These are phyloP conservation scores for Phytophthora agathidicida DNA, from an alignment of 352 stramenopile species.

Conservation along the genomic window DNA sequence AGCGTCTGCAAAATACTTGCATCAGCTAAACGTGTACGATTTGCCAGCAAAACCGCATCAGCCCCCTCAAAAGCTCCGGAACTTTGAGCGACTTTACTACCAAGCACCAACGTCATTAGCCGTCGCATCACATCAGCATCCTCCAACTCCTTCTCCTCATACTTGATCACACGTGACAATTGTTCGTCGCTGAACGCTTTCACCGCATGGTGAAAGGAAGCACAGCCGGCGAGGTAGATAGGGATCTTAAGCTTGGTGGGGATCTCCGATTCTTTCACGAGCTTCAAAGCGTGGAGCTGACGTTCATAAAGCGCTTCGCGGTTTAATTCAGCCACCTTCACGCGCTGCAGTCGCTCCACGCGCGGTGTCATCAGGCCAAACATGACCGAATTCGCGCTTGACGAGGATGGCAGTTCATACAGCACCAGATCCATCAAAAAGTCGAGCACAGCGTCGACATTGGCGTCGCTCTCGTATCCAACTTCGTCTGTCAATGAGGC, in stretches of 20 bases:
- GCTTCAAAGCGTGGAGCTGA: slow-evolving; percentile 62
- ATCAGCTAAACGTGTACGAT: slow-evolving; percentile 61
- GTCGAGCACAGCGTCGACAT: slow-evolving; percentile 61
- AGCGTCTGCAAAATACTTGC: slow-evolving; percentile 63
- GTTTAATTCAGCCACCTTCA: slow-evolving; percentile 46
- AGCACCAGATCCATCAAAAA: slow-evolving; percentile 78
- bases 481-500: neutral
- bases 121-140: slow-evolving; percentile 38
- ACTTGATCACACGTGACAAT: slow-evolving; percentile 62
- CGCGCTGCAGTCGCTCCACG: slow-evolving; percentile 55
- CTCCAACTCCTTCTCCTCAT: slow-evolving; percentile 58
- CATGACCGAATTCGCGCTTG: slow-evolving; percentile 3
- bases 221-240: slow-evolving; percentile 61
- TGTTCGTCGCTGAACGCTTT: slow-evolving; percentile 78
- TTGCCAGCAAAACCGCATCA: slow-evolving; percentile 47
- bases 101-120: slow-evolving; percentile 64
- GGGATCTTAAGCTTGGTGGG: slow-evolving; percentile 44
- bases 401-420: slow-evolving; percentile 39
- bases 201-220: slow-evolving; percentile 70
- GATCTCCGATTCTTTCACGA: slow-evolving; percentile 63
- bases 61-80: slow-evolving; percentile 39
- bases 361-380: slow-evolving; percentile 57
- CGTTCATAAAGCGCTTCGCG: slow-evolving; percentile 62
- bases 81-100: slow-evolving; percentile 58
- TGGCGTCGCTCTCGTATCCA: slow-evolving; percentile 20